phyloP scores from a whole-genome alignment of 2,329 filamentous ascomycete species.

The Colletotrichum cereale region DNA sequence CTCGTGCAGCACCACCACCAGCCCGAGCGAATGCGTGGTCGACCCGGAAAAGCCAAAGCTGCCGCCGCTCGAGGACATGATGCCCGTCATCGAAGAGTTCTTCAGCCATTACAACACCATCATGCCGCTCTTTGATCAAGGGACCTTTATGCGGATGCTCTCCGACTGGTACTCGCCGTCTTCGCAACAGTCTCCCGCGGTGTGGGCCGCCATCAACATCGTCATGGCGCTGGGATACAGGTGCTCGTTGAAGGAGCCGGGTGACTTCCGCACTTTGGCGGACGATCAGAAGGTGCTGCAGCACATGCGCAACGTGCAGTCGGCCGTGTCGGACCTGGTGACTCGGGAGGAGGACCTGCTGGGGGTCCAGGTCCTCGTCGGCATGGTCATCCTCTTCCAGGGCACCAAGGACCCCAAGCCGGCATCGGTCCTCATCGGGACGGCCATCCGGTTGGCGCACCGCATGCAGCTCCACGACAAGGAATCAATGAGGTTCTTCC shows the following conservation, averaged over 20 bases:
- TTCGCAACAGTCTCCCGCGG: slow-evolving; percentile 32
- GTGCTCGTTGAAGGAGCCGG: slow-evolving; percentile 39
- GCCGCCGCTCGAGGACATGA: slow-evolving; percentile 51
- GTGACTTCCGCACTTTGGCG: slow-evolving; percentile 40
- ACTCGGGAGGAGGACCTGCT: slow-evolving; percentile 53
- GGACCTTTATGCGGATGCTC: slow-evolving; percentile 52
- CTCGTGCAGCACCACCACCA: slow-evolving; percentile 15
- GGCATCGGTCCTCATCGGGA: slow-evolving; percentile 53
- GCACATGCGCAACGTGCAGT: slow-evolving; percentile 55
- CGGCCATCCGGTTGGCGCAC: slow-evolving; percentile 55
- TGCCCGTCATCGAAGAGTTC: slow-evolving; percentile 53
- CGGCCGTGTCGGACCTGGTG: slow-evolving; percentile 54
- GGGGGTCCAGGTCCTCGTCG: slow-evolving; percentile 55
- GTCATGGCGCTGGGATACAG: slow-evolving; percentile 54
- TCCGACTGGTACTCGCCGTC: slow-evolving; percentile 50
- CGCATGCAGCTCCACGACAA: slow-evolving; percentile 51
- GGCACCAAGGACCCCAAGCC: slow-evolving; percentile 53
- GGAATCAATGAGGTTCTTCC: slow-evolving; percentile 42
- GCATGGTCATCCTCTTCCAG: slow-evolving; percentile 54
- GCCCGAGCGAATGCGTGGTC: slow-evolving; percentile 22
- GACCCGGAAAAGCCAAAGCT: slow-evolving; percentile 43
- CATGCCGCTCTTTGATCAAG: slow-evolving; percentile 54
- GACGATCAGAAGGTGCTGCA: slow-evolving; percentile 42
- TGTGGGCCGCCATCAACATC: slow-evolving; percentile 55
- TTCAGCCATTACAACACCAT: slow-evolving; percentile 52